Evolutionary conservation across 805 yeast genomes (phyloP).

Genomic region (Metschnikowia matae): DNA sequence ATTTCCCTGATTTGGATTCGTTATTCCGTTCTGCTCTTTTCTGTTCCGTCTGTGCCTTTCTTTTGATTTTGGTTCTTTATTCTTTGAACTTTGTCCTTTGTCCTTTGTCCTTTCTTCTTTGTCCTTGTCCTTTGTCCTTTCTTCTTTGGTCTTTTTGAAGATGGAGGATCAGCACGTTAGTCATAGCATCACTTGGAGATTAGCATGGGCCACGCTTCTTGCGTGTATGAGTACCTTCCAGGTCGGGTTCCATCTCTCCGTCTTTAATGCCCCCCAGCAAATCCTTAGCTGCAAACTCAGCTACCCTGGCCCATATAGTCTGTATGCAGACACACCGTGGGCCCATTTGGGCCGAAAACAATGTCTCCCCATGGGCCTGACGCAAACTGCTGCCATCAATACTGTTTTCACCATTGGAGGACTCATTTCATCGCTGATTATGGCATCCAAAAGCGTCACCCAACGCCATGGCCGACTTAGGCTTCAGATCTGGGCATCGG

Average conservation of each 20-base stretch:
- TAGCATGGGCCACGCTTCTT: constrained; percentile 35
- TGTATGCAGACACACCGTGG: constrained; percentile 29
- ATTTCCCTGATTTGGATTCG: no score
- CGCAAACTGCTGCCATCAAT: constrained; percentile 25
- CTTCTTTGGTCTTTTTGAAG: no score
- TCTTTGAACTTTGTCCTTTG: no score
- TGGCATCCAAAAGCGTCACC: constrained; percentile 27
- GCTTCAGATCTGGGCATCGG: constrained; percentile 16
- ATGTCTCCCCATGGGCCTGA: constrained; percentile 28
- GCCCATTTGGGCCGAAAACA: constrained; percentile 18
- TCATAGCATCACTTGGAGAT: constrained; percentile 22
- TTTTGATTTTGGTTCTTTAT: background rate
- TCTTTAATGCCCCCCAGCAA: constrained; percentile 32
- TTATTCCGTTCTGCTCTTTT: background rate
- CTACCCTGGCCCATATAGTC: constrained; percentile 7
- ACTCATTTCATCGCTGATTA: constrained; percentile 25
- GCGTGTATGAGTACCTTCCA: constrained; percentile 35
- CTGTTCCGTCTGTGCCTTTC: background rate
- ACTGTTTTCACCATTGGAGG: constrained; percentile 38
- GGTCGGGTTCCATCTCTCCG: constrained; percentile 39
- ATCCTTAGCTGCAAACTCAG: constrained; percentile 26
- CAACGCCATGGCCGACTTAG: constrained; percentile 23
- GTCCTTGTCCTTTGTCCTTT: no score
- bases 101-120: no score
- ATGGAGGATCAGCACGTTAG: constrained; percentile 10